These are phyloP conservation scores for Canna indica DNA, from an alignment of 176 grass and related monocot species.

Conservation along the genomic window DNA sequence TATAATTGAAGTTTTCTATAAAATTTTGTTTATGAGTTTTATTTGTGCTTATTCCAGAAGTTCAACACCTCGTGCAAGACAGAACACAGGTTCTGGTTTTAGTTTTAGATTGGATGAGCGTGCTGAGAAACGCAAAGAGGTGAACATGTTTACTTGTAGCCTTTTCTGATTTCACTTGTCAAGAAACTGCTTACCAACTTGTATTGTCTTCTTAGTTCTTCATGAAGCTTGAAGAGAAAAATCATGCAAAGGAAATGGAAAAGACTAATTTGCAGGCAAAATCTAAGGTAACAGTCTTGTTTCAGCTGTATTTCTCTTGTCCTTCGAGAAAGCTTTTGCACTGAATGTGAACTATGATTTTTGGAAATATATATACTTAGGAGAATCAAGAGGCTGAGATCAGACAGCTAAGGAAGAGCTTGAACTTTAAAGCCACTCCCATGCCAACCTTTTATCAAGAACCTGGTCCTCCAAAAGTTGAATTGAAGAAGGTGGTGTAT, in stretches of 20 bases:
- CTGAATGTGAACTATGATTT: not conserved
- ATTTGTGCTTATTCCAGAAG: conserved; percentile 31
- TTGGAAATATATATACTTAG: too few relatives aligned
- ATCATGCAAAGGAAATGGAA: conserved; percentile 79
- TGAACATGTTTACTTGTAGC: conserved; percentile 4
- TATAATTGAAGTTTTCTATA: conserved; percentile 20
- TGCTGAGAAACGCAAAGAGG: conserved; percentile 97
- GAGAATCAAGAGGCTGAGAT: conserved; percentile 97
- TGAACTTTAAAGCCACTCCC: conserved; percentile 85
- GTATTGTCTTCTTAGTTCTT: conserved; percentile 49
- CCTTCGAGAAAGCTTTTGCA: not conserved
- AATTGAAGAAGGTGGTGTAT: conserved; percentile 79
- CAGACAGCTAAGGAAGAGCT: conserved; percentile 82
- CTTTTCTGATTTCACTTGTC: not conserved
- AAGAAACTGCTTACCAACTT: conserved; percentile 5
- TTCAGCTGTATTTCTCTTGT: conserved; percentile 13
- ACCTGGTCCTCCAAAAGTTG: conserved; percentile 72
- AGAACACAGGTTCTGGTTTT: conserved; percentile 50
- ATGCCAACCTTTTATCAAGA: conserved; percentile 99
- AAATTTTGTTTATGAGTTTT: not conserved
- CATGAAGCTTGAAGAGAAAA: conserved; percentile 85
- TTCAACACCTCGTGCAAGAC: conserved; percentile 42
- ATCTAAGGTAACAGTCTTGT: conserved; percentile 45
- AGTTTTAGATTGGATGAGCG: conserved; percentile 80
- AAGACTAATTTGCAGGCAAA: conserved; percentile 85